These are phyloP conservation scores for Hyphodiscus sp. DNA, from an alignment of 2,329 filamentous ascomycete species.

Conservation along the genomic window DNA sequence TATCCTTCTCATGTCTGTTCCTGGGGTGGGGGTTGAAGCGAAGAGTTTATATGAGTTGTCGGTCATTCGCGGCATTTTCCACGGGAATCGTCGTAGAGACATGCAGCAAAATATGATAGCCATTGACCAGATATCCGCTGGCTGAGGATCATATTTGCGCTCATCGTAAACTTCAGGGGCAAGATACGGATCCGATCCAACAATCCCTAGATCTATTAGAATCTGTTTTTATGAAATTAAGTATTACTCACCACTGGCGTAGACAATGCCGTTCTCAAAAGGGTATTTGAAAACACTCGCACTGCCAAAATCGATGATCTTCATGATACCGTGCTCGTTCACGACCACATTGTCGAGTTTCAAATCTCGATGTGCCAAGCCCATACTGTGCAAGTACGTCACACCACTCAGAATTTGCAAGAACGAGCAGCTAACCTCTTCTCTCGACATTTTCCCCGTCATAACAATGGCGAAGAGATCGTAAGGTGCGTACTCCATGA, in stretches of 20 bases:
- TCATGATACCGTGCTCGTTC: constrained; percentile 95
- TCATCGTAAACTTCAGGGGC: constrained; percentile 95
- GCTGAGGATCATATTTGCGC: constrained; percentile 86
- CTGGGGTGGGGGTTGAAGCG: constrained; percentile 74
- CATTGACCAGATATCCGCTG: constrained; percentile 94
- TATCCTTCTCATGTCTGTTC: constrained; percentile 33
- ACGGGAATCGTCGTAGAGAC: constrained; percentile 89
- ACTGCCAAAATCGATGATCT: constrained; percentile 98
- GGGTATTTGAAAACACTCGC: constrained; percentile 96
- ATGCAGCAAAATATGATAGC: constrained; percentile 99
- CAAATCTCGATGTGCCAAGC: constrained; percentile 86
- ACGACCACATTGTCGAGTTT: constrained; percentile 98
- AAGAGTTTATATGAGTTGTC: constrained; percentile 97
- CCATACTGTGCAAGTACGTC: constrained; percentile 90
- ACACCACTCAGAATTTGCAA: constrained; percentile 93
- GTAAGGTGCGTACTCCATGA: constrained; percentile 97
- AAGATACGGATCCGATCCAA: constrained; percentile 87
- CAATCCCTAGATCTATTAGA: constrained; percentile 49
- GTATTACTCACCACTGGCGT: constrained; percentile 63
- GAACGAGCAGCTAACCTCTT: constrained; percentile 87
- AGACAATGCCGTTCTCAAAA: constrained; percentile 82
- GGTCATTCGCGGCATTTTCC: constrained; percentile 87
- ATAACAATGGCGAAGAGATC: constrained; percentile 98
- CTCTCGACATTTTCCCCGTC: constrained; percentile 93
- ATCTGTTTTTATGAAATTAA: neutral